Percentiles rank a stretch among this genome's conserved stretches.
These are phyloP conservation scores for Pichia nanzhaoensis DNA, from an alignment of 805 yeast species.

Conservation along the genomic window DNA sequence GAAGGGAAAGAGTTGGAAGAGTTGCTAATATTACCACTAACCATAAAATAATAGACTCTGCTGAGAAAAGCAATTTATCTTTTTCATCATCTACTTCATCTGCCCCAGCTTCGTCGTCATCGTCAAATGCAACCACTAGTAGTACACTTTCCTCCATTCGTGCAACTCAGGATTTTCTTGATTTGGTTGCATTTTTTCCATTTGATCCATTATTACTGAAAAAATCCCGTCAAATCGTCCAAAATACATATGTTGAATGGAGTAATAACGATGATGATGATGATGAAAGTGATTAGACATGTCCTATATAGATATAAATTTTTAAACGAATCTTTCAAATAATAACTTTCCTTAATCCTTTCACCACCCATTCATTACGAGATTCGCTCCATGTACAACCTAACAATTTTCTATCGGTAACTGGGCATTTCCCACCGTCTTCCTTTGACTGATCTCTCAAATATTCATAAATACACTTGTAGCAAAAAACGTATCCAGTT, in stretches of 20 bases:
- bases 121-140: constrained; percentile 7
- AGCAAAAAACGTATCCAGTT: constrained; percentile 87
- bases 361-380: constrained; percentile 59
- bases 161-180: constrained; percentile 66
- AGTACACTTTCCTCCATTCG: constrained; percentile 15
- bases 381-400: constrained; percentile 63
- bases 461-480: constrained; percentile 71
- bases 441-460: constrained; percentile 41
- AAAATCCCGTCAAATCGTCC: constrained; percentile 47
- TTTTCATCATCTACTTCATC: not conserved
- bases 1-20: constrained; percentile 49
- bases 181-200: constrained; percentile 92
- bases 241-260: constrained; percentile 73
- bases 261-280: constrained; percentile 46
- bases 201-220: constrained; percentile 85
- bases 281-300: constrained; percentile 19
- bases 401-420: constrained; percentile 63
- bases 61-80: not conserved
- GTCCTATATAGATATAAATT: not conserved
- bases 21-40: not conserved
- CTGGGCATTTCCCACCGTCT: constrained; percentile 74
- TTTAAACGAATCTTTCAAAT: constrained; percentile 30
- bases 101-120: not conserved
- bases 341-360: constrained; percentile 69
- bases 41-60: not conserved